Percentiles rank a stretch among this genome's conserved stretches.
Evolutionary conservation across 2,329 filamentous ascomycete species (phyloP).

Genomic region (Seiridium unicorne): DNA sequence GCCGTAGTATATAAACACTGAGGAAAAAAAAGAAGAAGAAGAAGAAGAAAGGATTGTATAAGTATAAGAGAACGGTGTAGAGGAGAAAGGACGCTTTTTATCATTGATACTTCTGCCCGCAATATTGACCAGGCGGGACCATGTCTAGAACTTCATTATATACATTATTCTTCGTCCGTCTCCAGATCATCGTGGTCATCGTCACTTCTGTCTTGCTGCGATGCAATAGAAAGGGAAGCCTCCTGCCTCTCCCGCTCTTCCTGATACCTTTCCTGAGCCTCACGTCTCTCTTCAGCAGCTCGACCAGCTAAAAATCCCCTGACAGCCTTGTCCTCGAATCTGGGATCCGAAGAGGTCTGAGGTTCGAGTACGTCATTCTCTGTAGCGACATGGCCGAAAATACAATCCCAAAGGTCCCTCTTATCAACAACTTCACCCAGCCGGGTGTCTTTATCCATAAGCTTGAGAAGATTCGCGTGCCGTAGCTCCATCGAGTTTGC

Average conservation of each 20-base stretch:
- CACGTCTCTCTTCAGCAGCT: slow-evolving; percentile 37
- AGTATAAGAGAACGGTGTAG: too few species aligned
- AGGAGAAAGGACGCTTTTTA: too few species aligned
- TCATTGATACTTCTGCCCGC: too few species aligned
- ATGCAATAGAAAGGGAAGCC: background rate
- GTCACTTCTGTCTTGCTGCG: background rate
- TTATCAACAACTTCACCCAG: slow-evolving; percentile 79
- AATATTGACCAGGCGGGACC: background rate
- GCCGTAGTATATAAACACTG: background rate
- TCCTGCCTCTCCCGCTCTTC: background rate
- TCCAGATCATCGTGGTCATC: background rate
- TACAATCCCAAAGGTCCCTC: slow-evolving; percentile 82
- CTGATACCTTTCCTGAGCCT: background rate
- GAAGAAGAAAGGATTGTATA: background rate
- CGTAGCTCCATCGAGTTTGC: slow-evolving; percentile 85
- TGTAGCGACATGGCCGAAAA: slow-evolving; percentile 65
- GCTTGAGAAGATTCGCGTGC: slow-evolving; percentile 64
- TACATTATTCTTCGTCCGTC: background rate
- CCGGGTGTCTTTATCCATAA: slow-evolving; percentile 68
- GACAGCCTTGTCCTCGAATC: slow-evolving; percentile 31
- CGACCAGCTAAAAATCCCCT: slow-evolving; percentile 43
- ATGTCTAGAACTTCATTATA: background rate
- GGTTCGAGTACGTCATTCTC: slow-evolving; percentile 15
- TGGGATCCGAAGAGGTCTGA: slow-evolving; percentile 19
- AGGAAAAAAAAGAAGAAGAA: too few species aligned